These are phyloP conservation scores for Alectoria sarmentosa DNA, from an alignment of 495 filamentous ascomycete species.

Conservation along the genomic window DNA sequence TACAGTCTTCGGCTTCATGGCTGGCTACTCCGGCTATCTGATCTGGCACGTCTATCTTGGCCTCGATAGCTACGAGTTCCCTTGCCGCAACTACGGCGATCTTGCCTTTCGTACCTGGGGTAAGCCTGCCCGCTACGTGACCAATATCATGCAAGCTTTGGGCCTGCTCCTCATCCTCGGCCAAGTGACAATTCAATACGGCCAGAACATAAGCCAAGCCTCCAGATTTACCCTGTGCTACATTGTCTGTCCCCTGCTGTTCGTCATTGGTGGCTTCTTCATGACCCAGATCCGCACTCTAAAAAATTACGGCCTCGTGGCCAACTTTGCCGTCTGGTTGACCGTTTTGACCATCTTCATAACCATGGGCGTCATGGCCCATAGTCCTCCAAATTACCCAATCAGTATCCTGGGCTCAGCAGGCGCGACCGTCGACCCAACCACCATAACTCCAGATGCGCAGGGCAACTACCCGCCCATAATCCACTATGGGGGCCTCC, in stretches of 20 bases:
- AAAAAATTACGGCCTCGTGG: slow-evolving; percentile 48
- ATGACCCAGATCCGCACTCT: slow-evolving; percentile 44
- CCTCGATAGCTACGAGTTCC: slow-evolving; percentile 49
- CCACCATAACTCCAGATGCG: slow-evolving; percentile 28
- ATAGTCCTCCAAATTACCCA: slow-evolving; percentile 43
- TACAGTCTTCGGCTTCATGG: slow-evolving; percentile 32
- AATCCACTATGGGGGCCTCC: slow-evolving; percentile 31
- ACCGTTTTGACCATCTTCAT: slow-evolving; percentile 45
- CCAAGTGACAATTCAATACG: slow-evolving; percentile 47
- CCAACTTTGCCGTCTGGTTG: slow-evolving; percentile 49
- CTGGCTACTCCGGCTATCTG: slow-evolving; percentile 46
- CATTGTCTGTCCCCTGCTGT: slow-evolving; percentile 34
- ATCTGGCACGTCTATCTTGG: slow-evolving; percentile 52
- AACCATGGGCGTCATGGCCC: slow-evolving; percentile 43
- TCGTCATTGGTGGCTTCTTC: slow-evolving; percentile 34
- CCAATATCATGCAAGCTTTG: slow-evolving; percentile 49
- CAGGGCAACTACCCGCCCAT: slow-evolving; percentile 30
- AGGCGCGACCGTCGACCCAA: slow-evolving; percentile 30
- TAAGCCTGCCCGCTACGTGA: slow-evolving; percentile 41
- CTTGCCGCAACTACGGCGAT: slow-evolving; percentile 51
- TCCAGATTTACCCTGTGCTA: slow-evolving; percentile 39
- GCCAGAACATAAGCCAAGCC: slow-evolving; percentile 50
- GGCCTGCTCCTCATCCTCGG: slow-evolving; percentile 45
- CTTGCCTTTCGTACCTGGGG: slow-evolving; percentile 51
- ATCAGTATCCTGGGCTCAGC: slow-evolving; percentile 32